These are phyloP conservation scores for Lachnellula arida DNA, from an alignment of 2,329 filamentous ascomycete genomes.

Conservation along the genomic window DNA sequence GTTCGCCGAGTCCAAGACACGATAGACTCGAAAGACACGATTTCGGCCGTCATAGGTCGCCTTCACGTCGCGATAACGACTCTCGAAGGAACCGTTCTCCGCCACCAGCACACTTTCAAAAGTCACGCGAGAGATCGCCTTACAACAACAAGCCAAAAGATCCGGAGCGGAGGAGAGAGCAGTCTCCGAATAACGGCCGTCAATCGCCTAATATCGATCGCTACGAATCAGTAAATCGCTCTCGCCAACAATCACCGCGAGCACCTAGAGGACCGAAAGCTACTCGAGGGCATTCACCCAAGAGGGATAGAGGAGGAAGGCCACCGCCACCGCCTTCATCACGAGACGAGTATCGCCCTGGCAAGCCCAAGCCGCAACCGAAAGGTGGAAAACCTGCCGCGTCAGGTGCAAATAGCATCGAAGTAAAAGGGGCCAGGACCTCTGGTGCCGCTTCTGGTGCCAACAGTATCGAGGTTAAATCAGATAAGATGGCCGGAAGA, in stretches of 20 bases:
- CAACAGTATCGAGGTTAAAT: conserved; percentile 34
- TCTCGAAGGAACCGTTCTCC: conserved; percentile 19
- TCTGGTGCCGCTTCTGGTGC: conserved; percentile 30
- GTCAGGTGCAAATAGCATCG: conserved; percentile 32
- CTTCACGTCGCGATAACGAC: conserved; percentile 13
- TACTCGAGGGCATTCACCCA: conserved; percentile 22
- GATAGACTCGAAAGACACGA: conserved; percentile 17
- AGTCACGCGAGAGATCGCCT: conserved; percentile 21
- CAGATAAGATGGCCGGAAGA: conserved; percentile 33
- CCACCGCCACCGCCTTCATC: conserved; percentile 1
- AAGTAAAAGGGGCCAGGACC: conserved; percentile 25
- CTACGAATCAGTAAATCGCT: conserved; percentile 25
- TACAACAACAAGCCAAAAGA: conserved; percentile 16
- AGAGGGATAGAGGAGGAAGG: conserved; percentile 18
- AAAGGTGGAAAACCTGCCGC: conserved; percentile 17
- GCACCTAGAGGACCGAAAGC: conserved; percentile 23
- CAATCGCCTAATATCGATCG: conserved; percentile 27
- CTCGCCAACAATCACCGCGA: conserved; percentile 28
- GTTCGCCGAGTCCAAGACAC: conserved; percentile 23
- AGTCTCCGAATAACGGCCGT: conserved; percentile 17
- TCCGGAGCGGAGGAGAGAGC: conserved; percentile 20
- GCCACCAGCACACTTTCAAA: conserved; percentile 11
- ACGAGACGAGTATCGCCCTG: conserved; percentile 28
- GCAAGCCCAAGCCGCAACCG: conserved; percentile 11
- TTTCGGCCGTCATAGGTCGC: conserved; percentile 18